These are phyloP conservation scores for Penicillium nucicola DNA, from an alignment of 495 filamentous ascomycete species.

Conservation along the genomic window DNA sequence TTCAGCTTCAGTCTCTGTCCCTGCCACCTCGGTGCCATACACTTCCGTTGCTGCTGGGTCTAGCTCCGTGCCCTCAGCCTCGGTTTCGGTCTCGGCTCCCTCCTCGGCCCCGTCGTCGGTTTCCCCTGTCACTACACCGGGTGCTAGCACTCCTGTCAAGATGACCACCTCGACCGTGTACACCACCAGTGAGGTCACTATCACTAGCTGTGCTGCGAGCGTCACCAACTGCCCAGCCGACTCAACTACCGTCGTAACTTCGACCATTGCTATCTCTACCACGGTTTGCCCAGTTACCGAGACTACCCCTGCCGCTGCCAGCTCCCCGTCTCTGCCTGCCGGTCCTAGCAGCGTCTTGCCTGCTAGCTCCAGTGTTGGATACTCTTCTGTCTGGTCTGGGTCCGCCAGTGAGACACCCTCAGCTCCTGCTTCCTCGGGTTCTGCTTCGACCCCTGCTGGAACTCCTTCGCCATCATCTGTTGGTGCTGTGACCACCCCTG, in stretches of 20 bases:
- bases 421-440: too few species aligned
- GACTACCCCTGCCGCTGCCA: constrained; percentile 18
- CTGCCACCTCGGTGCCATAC: constrained; percentile 6
- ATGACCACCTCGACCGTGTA: constrained; percentile 59
- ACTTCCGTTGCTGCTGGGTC: constrained; percentile 5
- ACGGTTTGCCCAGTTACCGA: constrained; percentile 56
- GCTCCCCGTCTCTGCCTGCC: constrained; percentile 2
- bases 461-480: background rate
- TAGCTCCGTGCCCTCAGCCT: background rate
- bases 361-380: background rate
- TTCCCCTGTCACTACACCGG: constrained; percentile 11
- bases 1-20: constrained; percentile 4
- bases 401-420: background rate
- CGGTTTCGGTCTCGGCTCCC: too few species aligned
- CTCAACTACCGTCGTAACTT: constrained; percentile 51
- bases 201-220: constrained; percentile 54
- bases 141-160: constrained; percentile 9
- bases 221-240: constrained; percentile 58
- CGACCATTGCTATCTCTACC: constrained; percentile 56
- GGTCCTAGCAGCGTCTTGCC: background rate
- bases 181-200: constrained; percentile 53
- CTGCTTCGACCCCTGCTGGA: too few species aligned
- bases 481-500: constrained; percentile 13
- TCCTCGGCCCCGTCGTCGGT: constrained; percentile 2
- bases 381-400: background rate